Evolutionary conservation across 2,329 filamentous ascomycete species (phyloP).

Genomic region (Aspergillus persii): DNA sequence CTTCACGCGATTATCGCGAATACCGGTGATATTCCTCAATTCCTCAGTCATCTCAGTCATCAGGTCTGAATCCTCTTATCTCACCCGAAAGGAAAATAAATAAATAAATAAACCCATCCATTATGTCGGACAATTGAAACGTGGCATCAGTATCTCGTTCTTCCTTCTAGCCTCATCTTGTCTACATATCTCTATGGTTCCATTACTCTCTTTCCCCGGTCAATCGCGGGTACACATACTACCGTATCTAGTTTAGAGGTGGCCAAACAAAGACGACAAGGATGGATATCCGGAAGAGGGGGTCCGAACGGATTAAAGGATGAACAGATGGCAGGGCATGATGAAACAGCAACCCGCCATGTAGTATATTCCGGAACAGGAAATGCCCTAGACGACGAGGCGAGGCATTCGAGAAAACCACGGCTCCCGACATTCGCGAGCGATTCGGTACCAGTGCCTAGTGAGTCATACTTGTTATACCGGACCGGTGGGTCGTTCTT

Average conservation of each 20-base stretch:
- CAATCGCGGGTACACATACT: constrained; percentile 5
- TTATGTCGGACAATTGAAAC: constrained; percentile 1
- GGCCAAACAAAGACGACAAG: background rate
- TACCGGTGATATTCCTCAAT: background rate
- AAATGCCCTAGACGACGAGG: constrained; percentile 3
- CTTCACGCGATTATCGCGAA: constrained; percentile 10
- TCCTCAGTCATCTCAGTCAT: too few relatives aligned
- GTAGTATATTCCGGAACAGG: constrained; percentile 1
- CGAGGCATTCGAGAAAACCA: constrained; percentile 4
- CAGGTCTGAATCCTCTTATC: too few relatives aligned
- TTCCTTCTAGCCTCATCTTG: background rate
- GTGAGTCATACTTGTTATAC: constrained; percentile 5
- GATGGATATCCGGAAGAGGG: background rate
- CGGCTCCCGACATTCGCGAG: background rate
- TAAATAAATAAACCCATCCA: background rate
- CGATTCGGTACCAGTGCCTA: background rate
- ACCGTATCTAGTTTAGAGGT: constrained; percentile 2
- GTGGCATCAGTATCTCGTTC: constrained; percentile 7
- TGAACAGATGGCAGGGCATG: background rate
- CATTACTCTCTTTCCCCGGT: background rate
- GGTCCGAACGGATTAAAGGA: background rate
- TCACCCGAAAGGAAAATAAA: background rate
- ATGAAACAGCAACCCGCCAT: constrained; percentile 1
- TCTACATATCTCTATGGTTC: background rate
- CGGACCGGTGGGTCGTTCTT: constrained; percentile 1